phyloP scores from a whole-genome alignment of 129 eudicot species.

The Tagetes erecta region DNA sequence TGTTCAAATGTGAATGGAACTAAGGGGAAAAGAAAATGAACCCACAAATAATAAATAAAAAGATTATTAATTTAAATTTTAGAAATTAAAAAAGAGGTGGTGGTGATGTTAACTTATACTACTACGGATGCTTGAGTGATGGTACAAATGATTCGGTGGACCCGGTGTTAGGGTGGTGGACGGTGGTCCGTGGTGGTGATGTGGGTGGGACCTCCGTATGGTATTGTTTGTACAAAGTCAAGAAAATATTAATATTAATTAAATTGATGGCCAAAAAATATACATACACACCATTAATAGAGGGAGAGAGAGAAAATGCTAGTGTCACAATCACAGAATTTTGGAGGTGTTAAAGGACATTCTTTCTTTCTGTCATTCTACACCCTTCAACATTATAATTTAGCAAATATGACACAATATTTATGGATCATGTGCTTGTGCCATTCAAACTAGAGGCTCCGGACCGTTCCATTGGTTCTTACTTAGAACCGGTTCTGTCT shows the following conservation, averaged over 20 bases:
- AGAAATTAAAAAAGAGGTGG: background rate
- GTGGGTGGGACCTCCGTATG: conserved; percentile 31
- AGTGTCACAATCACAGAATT: conserved; percentile 37
- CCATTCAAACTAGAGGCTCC: too few species aligned
- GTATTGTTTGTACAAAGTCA: conserved; percentile 28
- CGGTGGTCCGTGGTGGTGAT: conserved; percentile 28
- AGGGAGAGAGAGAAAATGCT: conserved; percentile 29
- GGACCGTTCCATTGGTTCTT: too few species aligned
- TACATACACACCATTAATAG: too few species aligned
- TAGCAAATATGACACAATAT: background rate
- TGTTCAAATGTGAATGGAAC: conserved; percentile 31
- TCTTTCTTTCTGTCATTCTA: conserved; percentile 10
- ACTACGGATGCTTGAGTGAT: conserved; percentile 30
- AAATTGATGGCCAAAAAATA: conserved; percentile 7
- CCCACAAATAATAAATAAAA: conserved; percentile 6
- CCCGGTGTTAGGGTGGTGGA: conserved; percentile 28
- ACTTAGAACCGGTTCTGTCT: too few species aligned
- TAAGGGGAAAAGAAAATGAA: conserved; percentile 22
- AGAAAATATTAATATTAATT: conserved; percentile 26
- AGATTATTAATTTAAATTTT: background rate
- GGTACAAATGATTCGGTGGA: conserved; percentile 40
- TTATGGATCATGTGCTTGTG: background rate
- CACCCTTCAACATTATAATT: conserved; percentile 12
- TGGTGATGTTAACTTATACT: conserved; percentile 21
- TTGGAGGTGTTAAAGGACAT: background rate